phyloP scores from a whole-genome alignment of 768 basidiomycete genomes.

The Auricularia sp. region DNA sequence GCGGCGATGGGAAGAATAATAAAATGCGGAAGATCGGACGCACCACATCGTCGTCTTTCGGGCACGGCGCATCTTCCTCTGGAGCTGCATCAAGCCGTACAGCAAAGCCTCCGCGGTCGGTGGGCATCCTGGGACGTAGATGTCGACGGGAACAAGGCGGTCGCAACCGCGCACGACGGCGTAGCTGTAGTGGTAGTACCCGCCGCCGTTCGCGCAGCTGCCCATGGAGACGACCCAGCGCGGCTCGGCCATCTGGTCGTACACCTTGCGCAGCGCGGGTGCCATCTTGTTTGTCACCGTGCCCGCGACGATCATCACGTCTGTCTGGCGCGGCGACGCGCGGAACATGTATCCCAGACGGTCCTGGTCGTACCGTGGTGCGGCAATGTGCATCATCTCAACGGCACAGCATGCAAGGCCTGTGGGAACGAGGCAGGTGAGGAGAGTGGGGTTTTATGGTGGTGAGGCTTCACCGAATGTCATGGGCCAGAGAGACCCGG shows the following conservation, averaged over 20 bases:
- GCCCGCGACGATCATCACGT: slow-evolving; percentile 98
- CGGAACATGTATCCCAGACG: slow-evolving; percentile 95
- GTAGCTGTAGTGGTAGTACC: slow-evolving; percentile 97
- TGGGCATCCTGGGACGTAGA: slow-evolving; percentile 94
- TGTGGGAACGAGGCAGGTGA: slow-evolving; percentile 20
- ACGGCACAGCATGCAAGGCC: slow-evolving; percentile 98
- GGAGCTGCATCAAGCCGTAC: slow-evolving; percentile 93
- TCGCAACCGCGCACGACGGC: slow-evolving; percentile 98
- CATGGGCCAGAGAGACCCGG: slow-evolving; percentile 99
- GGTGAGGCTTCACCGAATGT: slow-evolving; percentile 55
- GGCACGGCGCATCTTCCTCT: slow-evolving; percentile 89
- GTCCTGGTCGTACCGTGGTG: slow-evolving; percentile 97
- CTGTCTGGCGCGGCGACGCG: slow-evolving; percentile 95
- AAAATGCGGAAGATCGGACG: slow-evolving; percentile 9
- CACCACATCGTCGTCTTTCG: slow-evolving; percentile 84
- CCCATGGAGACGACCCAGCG: slow-evolving; percentile 99
- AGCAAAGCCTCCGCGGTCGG: slow-evolving; percentile 92
- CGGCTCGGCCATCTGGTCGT: slow-evolving; percentile 98
- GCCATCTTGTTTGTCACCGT: slow-evolving; percentile 99
- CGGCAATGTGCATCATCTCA: slow-evolving; percentile 99
- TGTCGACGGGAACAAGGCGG: slow-evolving; percentile 96
- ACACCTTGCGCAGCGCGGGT: slow-evolving; percentile 90
- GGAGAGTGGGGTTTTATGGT: background rate
- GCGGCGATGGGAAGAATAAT: too few species aligned
- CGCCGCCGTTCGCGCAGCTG: slow-evolving; percentile 96